Conservation (phyloP, 2,329 filamentous ascomycete genomes). For the Colletotrichum sp. region DNA sequence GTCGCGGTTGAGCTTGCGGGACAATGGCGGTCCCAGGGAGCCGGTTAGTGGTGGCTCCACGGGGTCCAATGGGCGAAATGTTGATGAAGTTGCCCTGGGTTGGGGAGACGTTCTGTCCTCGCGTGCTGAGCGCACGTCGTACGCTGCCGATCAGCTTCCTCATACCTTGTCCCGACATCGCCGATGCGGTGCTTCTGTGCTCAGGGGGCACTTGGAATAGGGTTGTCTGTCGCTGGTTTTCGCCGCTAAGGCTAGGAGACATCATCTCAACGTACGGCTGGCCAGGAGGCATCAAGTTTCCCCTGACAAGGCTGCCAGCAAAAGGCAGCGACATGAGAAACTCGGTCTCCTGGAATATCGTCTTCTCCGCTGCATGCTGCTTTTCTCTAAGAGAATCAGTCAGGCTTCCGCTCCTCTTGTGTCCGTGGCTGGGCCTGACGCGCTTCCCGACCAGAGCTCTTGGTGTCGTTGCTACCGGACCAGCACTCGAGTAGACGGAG, state of each 20-base stretch:
- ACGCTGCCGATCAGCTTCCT: constrained; percentile 87
- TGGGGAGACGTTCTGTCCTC: constrained; percentile 47
- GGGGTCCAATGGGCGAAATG: constrained; percentile 54
- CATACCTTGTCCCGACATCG: constrained; percentile 76
- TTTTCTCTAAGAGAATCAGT: constrained; percentile 74
- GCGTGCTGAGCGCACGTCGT: constrained; percentile 77
- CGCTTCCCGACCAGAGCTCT: constrained; percentile 64
- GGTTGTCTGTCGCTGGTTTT: constrained; percentile 57
- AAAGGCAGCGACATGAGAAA: constrained; percentile 69
- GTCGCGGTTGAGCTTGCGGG: constrained; percentile 55
- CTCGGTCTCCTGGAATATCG: constrained; percentile 57
- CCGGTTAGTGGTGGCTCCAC: constrained; percentile 61
- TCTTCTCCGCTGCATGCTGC: constrained; percentile 63
- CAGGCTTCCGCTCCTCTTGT: constrained; percentile 87
- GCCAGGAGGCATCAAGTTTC: constrained; percentile 81
- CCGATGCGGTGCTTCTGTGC: constrained; percentile 48
- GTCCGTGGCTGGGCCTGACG: constrained; percentile 61
- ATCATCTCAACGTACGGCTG: constrained; percentile 79
- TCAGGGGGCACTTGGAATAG: constrained; percentile 48
- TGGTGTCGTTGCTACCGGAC: constrained; percentile 63
- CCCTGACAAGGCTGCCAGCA: constrained; percentile 85
- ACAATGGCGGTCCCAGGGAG: constrained; percentile 66
- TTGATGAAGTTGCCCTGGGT: constrained; percentile 53
- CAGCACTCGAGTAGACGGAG: constrained; percentile 49
- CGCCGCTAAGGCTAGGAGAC: constrained; percentile 52